Base-by-base conservation (phyloP, 441 rosid genomes). In the Corymbia calophylla region DNA sequence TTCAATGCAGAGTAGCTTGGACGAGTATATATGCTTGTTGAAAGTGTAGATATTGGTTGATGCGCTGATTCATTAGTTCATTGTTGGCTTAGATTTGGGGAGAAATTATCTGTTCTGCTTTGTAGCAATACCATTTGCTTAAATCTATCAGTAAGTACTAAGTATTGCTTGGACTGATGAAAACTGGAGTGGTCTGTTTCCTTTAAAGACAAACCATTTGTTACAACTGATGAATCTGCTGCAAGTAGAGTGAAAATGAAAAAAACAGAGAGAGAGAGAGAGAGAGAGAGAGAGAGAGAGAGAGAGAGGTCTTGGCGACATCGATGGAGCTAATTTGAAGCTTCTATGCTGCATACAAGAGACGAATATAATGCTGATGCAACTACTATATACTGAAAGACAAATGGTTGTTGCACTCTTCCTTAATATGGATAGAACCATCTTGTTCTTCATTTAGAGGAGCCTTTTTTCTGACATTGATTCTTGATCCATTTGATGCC, bases 401-500 rank as follows among this genome's bases (percentile, higher is more conserved):
- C 18, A 77, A 77, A 44, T 77, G 84, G 51, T 44, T 77, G 23
- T 77, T 77, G 84, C 84, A 44, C 51, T 44, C 51, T 77, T 77
- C 51, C 7, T 23, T 77, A 48, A 25, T 25, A n/a, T 77, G 51
- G 84, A 77, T 13, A 44, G 18, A 87, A 44, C 9, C 47, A 14
- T 9, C 84, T n/a, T 32, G 87, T 56, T 44, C 32, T 54, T 92
- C 86, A 89, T 29, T 62, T 86, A 27, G 91, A 81, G 53, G 92
- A 87, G 31, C 19, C 29, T 89, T 89, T 92, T 35, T 88, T 88
- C 88, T 85, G 88, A 86, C 95, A 94, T 87, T 90, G 93, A 87
- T 86, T 92, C 92, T 95, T 96, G 92, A 97, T 92, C 99, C 97
- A 95, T 91, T 94, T 95, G 90, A 96, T 87, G 91, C 96, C 92